phyloP scores from a whole-genome alignment of 305 asterid species.

The Solanum hybrid region DNA sequence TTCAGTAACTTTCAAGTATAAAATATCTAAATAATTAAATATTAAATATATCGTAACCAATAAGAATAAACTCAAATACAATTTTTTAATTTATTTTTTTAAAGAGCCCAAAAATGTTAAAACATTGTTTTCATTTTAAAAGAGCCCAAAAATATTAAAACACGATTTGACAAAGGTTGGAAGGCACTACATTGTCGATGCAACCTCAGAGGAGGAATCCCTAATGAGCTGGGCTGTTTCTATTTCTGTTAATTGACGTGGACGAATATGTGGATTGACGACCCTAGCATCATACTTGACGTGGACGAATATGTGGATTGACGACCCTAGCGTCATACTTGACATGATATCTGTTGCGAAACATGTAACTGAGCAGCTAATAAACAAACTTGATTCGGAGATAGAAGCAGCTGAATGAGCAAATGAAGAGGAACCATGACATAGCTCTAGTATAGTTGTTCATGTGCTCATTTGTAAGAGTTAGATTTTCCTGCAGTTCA shows the following conservation, averaged over 20 bases:
- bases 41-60: no score
- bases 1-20: no score
- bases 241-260: slow-evolving; percentile 60
- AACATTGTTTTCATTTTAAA: no score
- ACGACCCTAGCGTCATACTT: slow-evolving; percentile 59
- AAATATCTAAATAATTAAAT: no score
- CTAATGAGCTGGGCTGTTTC: slow-evolving; percentile 89
- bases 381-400: slow-evolving; percentile 58
- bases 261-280: slow-evolving; percentile 65
- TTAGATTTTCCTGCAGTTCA: neutral
- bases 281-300: no score
- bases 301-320: no score
- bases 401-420: slow-evolving; percentile 79
- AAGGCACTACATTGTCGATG: slow-evolving; percentile 72
- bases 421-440: slow-evolving; percentile 52
- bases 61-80: no score
- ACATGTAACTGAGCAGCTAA: slow-evolving; percentile 54
- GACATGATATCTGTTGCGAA: slow-evolving; percentile 79
- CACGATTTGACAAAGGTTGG: slow-evolving; percentile 54
- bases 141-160: no score
- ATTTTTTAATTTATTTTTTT: no score
- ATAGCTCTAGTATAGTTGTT: slow-evolving; percentile 4
- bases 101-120: no score
- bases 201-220: slow-evolving; percentile 88
- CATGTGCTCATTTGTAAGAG: neutral